Evolutionary conservation across 345 rosid species (phyloP).

Genomic region (Salix caprea): DNA sequence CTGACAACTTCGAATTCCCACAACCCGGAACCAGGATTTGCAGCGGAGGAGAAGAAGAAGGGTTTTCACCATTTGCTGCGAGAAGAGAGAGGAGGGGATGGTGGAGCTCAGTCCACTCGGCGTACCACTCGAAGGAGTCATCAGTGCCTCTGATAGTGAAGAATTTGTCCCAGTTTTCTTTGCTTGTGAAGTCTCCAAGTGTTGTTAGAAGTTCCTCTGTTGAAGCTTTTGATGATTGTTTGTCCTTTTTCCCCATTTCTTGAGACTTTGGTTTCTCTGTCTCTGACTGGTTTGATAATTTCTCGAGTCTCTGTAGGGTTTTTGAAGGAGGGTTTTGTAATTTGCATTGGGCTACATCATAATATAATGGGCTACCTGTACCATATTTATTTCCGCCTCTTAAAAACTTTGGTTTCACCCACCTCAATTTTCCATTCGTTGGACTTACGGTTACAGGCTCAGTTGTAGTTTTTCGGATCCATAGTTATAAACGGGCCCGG

Average conservation of each 20-base stretch:
- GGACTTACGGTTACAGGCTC: no score
- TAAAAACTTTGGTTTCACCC: no score
- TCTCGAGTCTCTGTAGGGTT: neutral
- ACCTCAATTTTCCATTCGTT: no score
- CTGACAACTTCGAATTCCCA: conserved; percentile 80
- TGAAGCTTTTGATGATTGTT: conserved; percentile 25
- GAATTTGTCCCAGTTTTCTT: conserved; percentile 94
- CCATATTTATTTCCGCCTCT: no score
- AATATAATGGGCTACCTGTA: no score
- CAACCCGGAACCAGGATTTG: conserved; percentile 89
- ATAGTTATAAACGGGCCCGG: no score
- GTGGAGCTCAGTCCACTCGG: conserved; percentile 87
- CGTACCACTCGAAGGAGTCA: conserved; percentile 96
- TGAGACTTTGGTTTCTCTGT: neutral
- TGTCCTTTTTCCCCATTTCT: conserved; percentile 62
- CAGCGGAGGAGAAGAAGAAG: conserved; percentile 22
- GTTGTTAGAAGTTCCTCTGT: conserved; percentile 49
- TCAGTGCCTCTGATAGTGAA: conserved; percentile 73
- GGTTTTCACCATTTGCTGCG: neutral
- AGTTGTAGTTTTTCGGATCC: no score
- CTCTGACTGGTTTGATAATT: conserved; percentile 1
- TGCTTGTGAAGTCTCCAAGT: conserved; percentile 88
- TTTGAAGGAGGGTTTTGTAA: no score
- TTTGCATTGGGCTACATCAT: no score
- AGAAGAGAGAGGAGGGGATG: conserved; percentile 56